These are phyloP conservation scores for Colletotrichum magnum DNA, from an alignment of 2,329 filamentous ascomycete species.

Conservation along the genomic window DNA sequence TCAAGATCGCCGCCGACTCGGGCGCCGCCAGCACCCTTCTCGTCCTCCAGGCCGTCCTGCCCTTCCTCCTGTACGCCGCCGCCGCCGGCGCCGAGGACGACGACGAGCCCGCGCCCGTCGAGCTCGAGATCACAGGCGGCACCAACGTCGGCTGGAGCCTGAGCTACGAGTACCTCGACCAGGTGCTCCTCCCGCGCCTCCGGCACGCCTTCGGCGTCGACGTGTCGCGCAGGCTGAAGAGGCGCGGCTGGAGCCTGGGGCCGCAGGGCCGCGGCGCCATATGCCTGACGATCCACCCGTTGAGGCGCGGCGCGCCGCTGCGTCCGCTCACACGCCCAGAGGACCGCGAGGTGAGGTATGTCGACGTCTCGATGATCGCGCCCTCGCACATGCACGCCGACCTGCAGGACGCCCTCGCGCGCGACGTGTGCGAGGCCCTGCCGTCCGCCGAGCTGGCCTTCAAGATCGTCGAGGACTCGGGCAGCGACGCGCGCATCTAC, in stretches of 20 bases:
- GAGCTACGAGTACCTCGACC: slow-evolving; percentile 74
- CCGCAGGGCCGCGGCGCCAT: slow-evolving; percentile 58
- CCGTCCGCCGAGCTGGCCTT: slow-evolving; percentile 61
- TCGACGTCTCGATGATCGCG: slow-evolving; percentile 67
- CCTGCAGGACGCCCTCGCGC: slow-evolving; percentile 57
- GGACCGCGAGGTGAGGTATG: slow-evolving; percentile 55
- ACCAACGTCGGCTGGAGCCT: slow-evolving; percentile 71
- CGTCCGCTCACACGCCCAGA: slow-evolving; percentile 47
- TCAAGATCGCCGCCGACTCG: slow-evolving; percentile 65
- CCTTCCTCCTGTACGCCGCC: slow-evolving; percentile 70
- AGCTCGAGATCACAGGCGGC: slow-evolving; percentile 68
- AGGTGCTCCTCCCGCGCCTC: slow-evolving; percentile 70
- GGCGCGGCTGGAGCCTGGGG: slow-evolving; percentile 67
- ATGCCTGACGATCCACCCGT: slow-evolving; percentile 56
- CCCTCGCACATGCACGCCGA: slow-evolving; percentile 59
- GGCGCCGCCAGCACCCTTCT: slow-evolving; percentile 68
- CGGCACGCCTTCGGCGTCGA: slow-evolving; percentile 64
- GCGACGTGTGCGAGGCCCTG: slow-evolving; percentile 58
- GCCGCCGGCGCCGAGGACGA: slow-evolving; percentile 54
- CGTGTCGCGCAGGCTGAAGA: slow-evolving; percentile 60
- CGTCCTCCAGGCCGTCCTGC: slow-evolving; percentile 73
- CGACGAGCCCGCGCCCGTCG: slow-evolving; percentile 53
- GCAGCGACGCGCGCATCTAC: slow-evolving; percentile 66
- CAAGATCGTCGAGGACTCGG: slow-evolving; percentile 64
- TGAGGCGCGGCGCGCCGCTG: slow-evolving; percentile 53